These are phyloP conservation scores for Anthracocystis walkeri DNA, from an alignment of 1,284 basidiomycete species.

Conservation along the genomic window DNA sequence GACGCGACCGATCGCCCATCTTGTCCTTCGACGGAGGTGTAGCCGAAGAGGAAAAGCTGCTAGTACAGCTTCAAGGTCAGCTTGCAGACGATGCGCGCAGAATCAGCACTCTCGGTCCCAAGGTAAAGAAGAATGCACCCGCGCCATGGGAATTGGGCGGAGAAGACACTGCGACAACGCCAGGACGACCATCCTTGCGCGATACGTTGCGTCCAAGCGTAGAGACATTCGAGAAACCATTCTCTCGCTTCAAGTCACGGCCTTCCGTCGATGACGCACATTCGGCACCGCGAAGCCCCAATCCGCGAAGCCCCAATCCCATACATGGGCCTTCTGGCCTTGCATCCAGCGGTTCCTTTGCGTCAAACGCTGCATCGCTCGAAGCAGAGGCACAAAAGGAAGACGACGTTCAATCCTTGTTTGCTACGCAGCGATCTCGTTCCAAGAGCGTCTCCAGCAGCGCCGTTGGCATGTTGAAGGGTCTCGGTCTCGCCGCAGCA, in stretches of 20 bases:
- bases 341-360: not conserved
- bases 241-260: conserved; percentile 39
- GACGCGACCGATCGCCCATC: conserved; percentile 54
- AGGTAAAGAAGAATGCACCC: conserved; percentile 62
- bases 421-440: conserved; percentile 47
- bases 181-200: conserved; percentile 37
- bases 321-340: conserved; percentile 20
- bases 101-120: conserved; percentile 57
- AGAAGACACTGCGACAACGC: conserved; percentile 28
- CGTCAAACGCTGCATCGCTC: conserved; percentile 18
- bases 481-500: conserved; percentile 54
- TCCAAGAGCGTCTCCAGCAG: conserved; percentile 59
- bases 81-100: conserved; percentile 34
- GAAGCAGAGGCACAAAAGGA: conserved; percentile 40
- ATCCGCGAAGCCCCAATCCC: conserved; percentile 22
- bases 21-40: conserved; percentile 55
- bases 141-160: conserved; percentile 63
- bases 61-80: conserved; percentile 30
- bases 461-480: conserved; percentile 62
- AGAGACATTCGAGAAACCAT: conserved; percentile 43
- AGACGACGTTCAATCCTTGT: conserved; percentile 28
- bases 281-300: not conserved
- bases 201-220: conserved; percentile 33
- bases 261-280: conserved; percentile 40
- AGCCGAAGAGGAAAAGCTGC: conserved; percentile 55